phyloP scores from a whole-genome alignment of 306 rosid species.

The Sindora glabra region DNA sequence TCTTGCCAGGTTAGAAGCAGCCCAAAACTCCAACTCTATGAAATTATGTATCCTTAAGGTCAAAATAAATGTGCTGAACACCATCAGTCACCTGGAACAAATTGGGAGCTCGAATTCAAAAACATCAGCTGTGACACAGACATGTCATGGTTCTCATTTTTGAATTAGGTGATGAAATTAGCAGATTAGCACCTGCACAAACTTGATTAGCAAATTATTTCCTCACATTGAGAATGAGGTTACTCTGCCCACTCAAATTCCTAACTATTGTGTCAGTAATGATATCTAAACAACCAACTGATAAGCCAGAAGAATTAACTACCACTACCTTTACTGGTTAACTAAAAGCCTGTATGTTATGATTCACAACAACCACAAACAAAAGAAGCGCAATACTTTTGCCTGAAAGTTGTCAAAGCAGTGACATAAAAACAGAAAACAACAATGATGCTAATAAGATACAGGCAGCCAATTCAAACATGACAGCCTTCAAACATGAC shows the following conservation, averaged over 20 bases:
- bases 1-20: background rate
- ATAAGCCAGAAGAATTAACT: too few relatives aligned
- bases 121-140: slow-evolving; percentile 7
- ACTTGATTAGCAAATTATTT: background rate
- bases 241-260: slow-evolving; percentile 4
- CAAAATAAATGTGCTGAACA: slow-evolving; percentile 6
- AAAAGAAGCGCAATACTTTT: slow-evolving; percentile 1
- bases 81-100: slow-evolving; percentile 3
- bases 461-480: background rate
- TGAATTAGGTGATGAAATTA: background rate
- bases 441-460: background rate
- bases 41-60: background rate
- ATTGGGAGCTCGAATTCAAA: background rate
- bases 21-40: background rate
- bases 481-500: background rate
- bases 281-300: background rate
- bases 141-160: background rate
- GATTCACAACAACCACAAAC: too few relatives aligned
- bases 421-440: background rate
- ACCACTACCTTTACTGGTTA: background rate
- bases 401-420: background rate
- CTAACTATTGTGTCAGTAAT: background rate
- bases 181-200: slow-evolving; percentile 1
- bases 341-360: background rate
- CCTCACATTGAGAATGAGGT: background rate